These are phyloP conservation scores for Pichia norvegensis DNA, from an alignment of 1,139 yeast genomes.

Conservation along the genomic window DNA sequence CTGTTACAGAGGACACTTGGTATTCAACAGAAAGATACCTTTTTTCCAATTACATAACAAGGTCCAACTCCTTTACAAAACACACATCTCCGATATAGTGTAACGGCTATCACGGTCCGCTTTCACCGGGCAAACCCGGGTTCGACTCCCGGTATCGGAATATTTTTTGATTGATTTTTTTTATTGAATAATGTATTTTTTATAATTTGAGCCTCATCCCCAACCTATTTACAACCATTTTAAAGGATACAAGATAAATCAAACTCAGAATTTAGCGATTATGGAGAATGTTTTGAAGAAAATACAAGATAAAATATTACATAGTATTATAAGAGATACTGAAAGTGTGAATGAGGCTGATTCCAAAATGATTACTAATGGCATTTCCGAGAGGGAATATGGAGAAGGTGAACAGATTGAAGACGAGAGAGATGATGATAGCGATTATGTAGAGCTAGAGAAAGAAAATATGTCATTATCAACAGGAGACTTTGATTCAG, in stretches of 20 bases:
- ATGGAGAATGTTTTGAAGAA: neutral
- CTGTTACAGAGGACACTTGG: too few relatives aligned
- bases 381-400: too few relatives aligned
- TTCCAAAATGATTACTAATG: neutral
- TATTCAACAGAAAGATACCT: neutral
- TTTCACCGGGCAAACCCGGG: conserved; percentile 73
- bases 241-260: too few relatives aligned
- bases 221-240: too few relatives aligned
- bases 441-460: too few relatives aligned
- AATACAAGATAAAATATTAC: neutral
- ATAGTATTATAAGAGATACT: neutral
- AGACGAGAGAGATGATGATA: too few relatives aligned
- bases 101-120: conserved; percentile 72
- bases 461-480: too few relatives aligned
- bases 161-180: neutral
- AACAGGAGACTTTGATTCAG: too few relatives aligned
- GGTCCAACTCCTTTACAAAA: neutral
- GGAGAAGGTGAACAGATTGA: too few relatives aligned
- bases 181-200: neutral
- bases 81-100: conserved; percentile 48
- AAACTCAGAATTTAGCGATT: neutral
- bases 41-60: neutral
- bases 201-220: too few relatives aligned
- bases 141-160: conserved; percentile 72
- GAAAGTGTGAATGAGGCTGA: neutral